These are phyloP conservation scores for Centrapalus pauciflorus DNA, from an alignment of 129 eudicot species.

Conservation along the genomic window DNA sequence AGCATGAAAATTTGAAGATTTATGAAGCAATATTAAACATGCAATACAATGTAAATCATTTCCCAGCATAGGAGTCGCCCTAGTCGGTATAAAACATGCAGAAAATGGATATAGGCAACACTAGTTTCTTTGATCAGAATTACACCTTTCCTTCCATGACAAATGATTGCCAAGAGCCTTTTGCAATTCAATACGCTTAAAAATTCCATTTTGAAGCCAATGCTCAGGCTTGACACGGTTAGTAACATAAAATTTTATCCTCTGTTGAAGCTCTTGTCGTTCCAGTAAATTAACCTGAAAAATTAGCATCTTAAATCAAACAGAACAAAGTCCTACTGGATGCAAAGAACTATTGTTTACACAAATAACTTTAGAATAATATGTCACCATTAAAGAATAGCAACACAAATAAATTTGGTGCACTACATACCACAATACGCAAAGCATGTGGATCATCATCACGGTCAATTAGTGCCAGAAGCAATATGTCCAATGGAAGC, in stretches of 20 bases:
- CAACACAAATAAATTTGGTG: not conserved
- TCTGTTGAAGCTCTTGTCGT: conserved; percentile 90
- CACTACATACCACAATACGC: conserved; percentile 69
- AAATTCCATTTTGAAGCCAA: conserved; percentile 74
- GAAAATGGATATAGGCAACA: no score
- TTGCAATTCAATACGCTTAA: conserved; percentile 82
- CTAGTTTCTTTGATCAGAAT: conserved; percentile 1
- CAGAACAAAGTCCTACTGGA: not conserved
- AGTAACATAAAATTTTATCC: conserved; percentile 60
- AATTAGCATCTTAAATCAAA: conserved; percentile 6
- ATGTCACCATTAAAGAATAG: not conserved
- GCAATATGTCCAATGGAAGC: conserved; percentile 88
- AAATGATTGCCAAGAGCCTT: conserved; percentile 90
- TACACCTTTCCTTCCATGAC: conserved; percentile 95
- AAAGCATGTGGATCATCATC: conserved; percentile 98
- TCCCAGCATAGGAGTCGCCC: not conserved
- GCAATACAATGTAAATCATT: not conserved
- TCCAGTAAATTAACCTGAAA: conserved; percentile 83
- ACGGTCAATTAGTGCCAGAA: conserved; percentile 82
- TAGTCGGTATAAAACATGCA: not conserved
- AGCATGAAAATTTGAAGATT: not conserved
- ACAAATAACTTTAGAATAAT: not conserved
- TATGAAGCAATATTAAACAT: not conserved
- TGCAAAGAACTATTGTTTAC: not conserved
- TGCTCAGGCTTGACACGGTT: conserved; percentile 90